phyloP scores from a whole-genome alignment of 495 filamentous ascomycete species.

The Hypoxylon subgilvum region DNA sequence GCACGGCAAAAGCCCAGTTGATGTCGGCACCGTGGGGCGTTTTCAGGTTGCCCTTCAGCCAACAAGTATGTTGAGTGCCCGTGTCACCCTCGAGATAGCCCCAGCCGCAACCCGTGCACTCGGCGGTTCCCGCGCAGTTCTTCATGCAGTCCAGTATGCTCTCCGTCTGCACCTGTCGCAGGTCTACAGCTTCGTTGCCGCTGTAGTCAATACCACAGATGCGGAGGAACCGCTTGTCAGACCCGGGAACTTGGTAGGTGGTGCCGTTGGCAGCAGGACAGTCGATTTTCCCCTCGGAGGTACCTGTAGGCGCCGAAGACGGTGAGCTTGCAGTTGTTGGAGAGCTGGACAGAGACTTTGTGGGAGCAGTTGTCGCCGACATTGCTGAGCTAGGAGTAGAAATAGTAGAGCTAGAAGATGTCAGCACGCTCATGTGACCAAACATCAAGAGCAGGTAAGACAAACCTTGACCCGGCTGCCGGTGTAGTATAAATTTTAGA shows the following conservation, averaged over 20 bases:
- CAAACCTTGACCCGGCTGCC: conserved; percentile 33
- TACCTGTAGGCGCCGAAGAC: conserved; percentile 19
- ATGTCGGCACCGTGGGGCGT: conserved; percentile 38
- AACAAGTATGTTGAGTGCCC: conserved; percentile 48
- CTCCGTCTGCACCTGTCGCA: conserved; percentile 45
- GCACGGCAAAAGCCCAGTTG: conserved; percentile 54
- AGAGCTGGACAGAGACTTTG: conserved; percentile 16
- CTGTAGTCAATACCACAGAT: conserved; percentile 55
- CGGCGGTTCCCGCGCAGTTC: conserved; percentile 47
- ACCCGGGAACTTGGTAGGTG: conserved; percentile 49
- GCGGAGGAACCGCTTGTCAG: conserved; percentile 50
- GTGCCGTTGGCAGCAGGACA: conserved; percentile 55
- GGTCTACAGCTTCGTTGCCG: conserved; percentile 44
- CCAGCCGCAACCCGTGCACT: conserved; percentile 53
- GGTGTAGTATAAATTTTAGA: conserved; percentile 5
- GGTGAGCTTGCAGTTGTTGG: conserved; percentile 16
- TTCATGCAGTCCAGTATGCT: conserved; percentile 54
- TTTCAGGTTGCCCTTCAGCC: conserved; percentile 50
- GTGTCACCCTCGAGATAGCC: conserved; percentile 49
- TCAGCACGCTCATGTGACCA: neutral
- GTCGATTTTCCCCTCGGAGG: conserved; percentile 35
- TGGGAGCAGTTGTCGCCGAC: conserved; percentile 3
- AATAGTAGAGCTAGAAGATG: conserved; percentile 8
- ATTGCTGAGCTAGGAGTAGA: neutral
- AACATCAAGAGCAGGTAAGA: no score